Percentiles rank a stretch among this genome's conserved stretches.
These are phyloP conservation scores for Cornus suecica DNA, from an alignment of 148 eudicot species.

Conservation along the genomic window DNA sequence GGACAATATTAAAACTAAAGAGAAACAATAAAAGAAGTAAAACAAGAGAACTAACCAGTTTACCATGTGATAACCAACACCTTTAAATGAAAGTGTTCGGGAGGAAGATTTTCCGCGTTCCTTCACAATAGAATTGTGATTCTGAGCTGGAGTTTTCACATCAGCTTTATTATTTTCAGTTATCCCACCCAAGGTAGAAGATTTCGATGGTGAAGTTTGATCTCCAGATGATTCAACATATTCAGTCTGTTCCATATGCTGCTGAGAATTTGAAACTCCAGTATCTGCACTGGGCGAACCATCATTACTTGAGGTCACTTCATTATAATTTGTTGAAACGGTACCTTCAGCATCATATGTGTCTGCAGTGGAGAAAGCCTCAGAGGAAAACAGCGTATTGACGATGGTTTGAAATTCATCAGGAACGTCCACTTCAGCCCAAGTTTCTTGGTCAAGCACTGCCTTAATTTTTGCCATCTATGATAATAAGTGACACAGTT, in stretches of 20 bases:
- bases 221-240: conserved; percentile 36
- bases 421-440: conserved; percentile 96
- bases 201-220: conserved; percentile 22
- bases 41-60: conserved; percentile 67
- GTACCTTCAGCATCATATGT: conserved; percentile 29
- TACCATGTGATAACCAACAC: conserved; percentile 94
- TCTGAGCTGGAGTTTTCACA: conserved; percentile 31
- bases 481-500: conserved; percentile 23
- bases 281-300: conserved; percentile 25
- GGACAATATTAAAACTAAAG: background rate
- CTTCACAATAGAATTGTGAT: conserved; percentile 39
- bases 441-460: conserved; percentile 94
- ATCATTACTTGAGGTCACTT: conserved; percentile 35
- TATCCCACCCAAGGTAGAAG: conserved; percentile 30
- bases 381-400: conserved; percentile 54
- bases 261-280: conserved; percentile 34
- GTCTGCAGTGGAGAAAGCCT: conserved; percentile 32
- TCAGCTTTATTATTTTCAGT: conserved; percentile 35
- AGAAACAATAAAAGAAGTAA: background rate
- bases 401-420: conserved; percentile 91
- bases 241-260: conserved; percentile 31
- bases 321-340: conserved; percentile 19
- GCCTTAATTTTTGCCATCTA: conserved; percentile 93
- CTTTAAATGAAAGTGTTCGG: conserved; percentile 59
- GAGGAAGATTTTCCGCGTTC: conserved; percentile 59